Evolutionary conservation across 2,329 filamentous ascomycete genomes (phyloP).

Genomic region (Fusarium aywerte): DNA sequence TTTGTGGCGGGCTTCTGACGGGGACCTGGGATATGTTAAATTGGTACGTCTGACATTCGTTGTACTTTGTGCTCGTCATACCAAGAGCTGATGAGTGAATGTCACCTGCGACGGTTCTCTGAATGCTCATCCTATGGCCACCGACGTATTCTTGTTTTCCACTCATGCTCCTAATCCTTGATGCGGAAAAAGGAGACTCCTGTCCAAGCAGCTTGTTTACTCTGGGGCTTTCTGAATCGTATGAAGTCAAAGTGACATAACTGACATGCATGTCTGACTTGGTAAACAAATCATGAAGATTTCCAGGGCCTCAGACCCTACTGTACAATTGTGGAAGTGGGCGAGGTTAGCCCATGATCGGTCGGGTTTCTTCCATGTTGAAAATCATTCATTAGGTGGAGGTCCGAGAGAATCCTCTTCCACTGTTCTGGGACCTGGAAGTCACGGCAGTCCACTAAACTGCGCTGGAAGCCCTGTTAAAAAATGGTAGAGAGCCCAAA

Average conservation of each 20-base stretch:
- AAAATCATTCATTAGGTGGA: slow-evolving; percentile 35
- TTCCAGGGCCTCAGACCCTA: slow-evolving; percentile 9
- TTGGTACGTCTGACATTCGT: slow-evolving; percentile 28
- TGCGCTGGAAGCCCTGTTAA: slow-evolving; percentile 11
- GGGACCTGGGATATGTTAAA: slow-evolving; percentile 18
- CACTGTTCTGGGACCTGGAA: not conserved
- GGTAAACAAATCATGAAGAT: slow-evolving; percentile 23
- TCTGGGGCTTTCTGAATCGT: not conserved
- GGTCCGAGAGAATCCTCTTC: slow-evolving; percentile 1
- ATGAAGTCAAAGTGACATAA: slow-evolving; percentile 28
- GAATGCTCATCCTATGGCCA: not conserved
- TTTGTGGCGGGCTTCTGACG: slow-evolving; percentile 22
- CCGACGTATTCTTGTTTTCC: not conserved
- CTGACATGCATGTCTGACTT: not conserved
- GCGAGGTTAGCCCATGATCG: slow-evolving; percentile 13
- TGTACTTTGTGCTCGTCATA: slow-evolving; percentile 17
- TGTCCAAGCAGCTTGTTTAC: slow-evolving; percentile 1
- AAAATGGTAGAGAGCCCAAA: not conserved
- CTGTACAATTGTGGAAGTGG: slow-evolving; percentile 10
- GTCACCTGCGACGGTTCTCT: not conserved
- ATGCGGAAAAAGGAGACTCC: slow-evolving; percentile 7
- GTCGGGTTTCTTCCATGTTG: slow-evolving; percentile 25
- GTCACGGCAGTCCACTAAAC: slow-evolving; percentile 4
- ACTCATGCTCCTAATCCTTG: not conserved
- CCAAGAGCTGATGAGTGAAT: not conserved